Conservation (phyloP, 202 grass and related monocot species). For the Hordeum pubiflorum region DNA sequence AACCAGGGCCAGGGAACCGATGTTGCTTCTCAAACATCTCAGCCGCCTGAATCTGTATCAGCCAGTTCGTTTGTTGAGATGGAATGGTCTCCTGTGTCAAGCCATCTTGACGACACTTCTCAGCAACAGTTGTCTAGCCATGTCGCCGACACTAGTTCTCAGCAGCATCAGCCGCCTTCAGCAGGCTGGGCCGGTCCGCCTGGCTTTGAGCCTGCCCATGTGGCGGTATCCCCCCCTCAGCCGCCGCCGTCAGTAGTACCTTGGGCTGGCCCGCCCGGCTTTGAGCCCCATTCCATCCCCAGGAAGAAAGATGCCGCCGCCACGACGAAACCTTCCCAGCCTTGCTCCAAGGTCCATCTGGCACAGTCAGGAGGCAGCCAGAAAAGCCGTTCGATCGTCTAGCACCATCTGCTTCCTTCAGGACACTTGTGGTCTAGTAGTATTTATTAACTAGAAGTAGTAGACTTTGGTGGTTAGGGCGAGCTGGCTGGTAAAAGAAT, state of each 20-base stretch:
- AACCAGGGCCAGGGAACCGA: constrained; percentile 4
- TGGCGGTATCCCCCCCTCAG: constrained; percentile 9
- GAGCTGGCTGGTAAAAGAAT: background rate
- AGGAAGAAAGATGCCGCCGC: constrained; percentile 18
- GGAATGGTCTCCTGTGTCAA: constrained; percentile 26
- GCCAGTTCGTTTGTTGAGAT: constrained; percentile 8
- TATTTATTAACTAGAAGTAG: background rate
- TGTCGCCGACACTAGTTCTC: too few species aligned
- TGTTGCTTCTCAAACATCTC: constrained; percentile 31
- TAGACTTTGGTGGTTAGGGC: background rate
- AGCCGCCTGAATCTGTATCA: constrained; percentile 6
- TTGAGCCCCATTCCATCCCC: constrained; percentile 1
- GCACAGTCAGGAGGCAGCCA: background rate
- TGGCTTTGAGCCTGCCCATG: constrained; percentile 17
- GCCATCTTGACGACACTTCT: background rate
- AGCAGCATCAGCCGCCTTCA: background rate
- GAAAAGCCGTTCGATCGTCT: constrained; percentile 1
- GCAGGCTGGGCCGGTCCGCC: constrained; percentile 26
- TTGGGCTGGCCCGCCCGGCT: constrained; percentile 32
- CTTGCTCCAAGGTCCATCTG: constrained; percentile 28
- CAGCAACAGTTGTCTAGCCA: background rate
- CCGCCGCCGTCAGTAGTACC: background rate
- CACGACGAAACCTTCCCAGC: background rate
- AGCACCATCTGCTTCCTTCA: background rate
- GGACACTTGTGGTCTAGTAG: background rate